Base-by-base conservation (phyloP, 805 yeast species). In the Blastobotrys peoriensis region DNA sequence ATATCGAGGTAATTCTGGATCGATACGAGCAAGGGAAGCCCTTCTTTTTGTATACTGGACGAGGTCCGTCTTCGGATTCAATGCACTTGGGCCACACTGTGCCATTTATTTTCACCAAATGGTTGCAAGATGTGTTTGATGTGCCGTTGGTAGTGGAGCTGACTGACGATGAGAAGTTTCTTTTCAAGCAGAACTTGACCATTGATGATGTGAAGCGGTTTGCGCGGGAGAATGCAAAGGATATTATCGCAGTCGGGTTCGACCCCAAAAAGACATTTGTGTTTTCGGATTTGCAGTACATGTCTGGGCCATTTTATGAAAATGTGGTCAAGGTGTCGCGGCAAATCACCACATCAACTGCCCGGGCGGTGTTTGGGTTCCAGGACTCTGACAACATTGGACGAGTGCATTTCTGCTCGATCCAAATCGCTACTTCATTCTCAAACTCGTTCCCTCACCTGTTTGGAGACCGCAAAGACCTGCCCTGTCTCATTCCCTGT, bases 81-180 rank as follows among this genome's bases (percentile, higher is more conserved):
- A 83, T 93, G 86, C 98, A 93, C 64, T 73, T 93, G 69, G 98
- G 98, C 43, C 98, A 93, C 66, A 81, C 91, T 88, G 76, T 89
- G 49, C 98, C 98, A 15, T 93, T 93, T 62, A 66, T 84, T 25
- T 93, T 93, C 71, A 93, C 98, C 45, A 88, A 89, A 66, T 93
- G 98, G 98, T 74, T 93, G 58, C 98, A 93, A 66, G 97, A 91
- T 38, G 98, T 91, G 2, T 93, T 93, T 63, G 98, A 93, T 62
- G 96, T 79, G 47, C 98, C 98, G 17, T 73, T 93, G 51, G 94
- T 93, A 33, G 80, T 93, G 55, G 97, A 93, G 66, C 55, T 87
- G 67, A 89, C 97, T 2, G 98, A 93, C 64, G 98, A 93, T 65
- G 98, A 93, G 66, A 93, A 93, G 70, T 93, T 93, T 64, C 67